Base-by-base conservation (phyloP, 345 rosid species). In the Clausena lansium region DNA sequence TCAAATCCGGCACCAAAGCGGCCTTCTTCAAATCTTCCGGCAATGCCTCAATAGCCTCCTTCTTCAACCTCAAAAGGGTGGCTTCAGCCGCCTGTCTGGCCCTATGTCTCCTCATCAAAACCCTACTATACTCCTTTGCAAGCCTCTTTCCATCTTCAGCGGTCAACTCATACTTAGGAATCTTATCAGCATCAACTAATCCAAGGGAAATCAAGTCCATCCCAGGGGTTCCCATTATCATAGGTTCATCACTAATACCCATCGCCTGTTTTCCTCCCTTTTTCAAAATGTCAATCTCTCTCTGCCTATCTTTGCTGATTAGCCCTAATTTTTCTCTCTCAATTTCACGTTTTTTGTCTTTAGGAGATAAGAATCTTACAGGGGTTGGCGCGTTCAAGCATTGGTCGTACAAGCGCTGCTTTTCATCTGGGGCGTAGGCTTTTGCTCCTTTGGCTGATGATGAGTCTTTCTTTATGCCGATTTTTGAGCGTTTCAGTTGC, bases 301-400 rank as follows among this genome's bases (percentile, higher is more conserved):
- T 63, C 78, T 81, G 86, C 45, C 93, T 79, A 1, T 80, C 98
- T 39, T 89, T 92, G 83, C 97, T 91, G 58, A 88, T 83, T 7
- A 95, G 73, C 59, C 98, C 98, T 62, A 95, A 33, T 66, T 95
- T 93, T 77, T 93, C 90, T 17, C 97, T 82, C 79, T 86, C 89
- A 6, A 88, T 94, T 39, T 95, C 98, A n/a, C 97, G 87, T 2
- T 85, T 92, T 7, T 50, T 78, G 1, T 89, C 91, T 63, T 89
- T 92, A 2, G 93, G 91, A 32, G 82, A 81, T 33, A 93, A 81
- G 87, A 87, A 83, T 45, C 97, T 88, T 69, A 95, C 85, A 3
- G 97, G 97, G 1, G 93, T 86, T 3, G 98, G 98, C 4, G 94
- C 93, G 25, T 89, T 91, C 69, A 93, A 73, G 87, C 97, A 95